Base-by-base conservation (phyloP, 768 basidiomycete genomes). In the Tremella yokohamensis region DNA sequence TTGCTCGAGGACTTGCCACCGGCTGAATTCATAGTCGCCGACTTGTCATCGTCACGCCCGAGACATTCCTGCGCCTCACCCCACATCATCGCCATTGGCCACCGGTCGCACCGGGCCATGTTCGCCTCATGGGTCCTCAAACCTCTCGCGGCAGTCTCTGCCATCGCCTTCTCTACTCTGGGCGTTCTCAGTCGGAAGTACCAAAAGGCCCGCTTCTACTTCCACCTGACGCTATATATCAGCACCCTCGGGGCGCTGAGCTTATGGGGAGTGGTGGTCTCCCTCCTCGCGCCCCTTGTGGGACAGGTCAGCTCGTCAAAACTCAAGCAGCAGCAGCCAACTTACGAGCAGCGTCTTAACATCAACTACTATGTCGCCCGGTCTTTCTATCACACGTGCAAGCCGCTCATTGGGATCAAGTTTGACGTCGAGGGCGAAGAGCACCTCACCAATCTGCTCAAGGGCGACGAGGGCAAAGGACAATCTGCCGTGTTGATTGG, bases 371-470 rank as follows among this genome's bases (percentile, higher is more conserved):
- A 87, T 62, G 86, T 93, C 42, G 94, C 92, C 7, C 80, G 88
- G 55, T 83, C 83, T 47, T 97, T 98, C 81, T 89, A 94, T 79
- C 67, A 73, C 47, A 57, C 88, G 55, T 84, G 84, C 49, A 81
- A 84, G 34, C 83, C 82, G 16, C 72, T 84, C 1, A 72, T 94
- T 45, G 87, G 84, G 64, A 77, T 93, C 61, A 75, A 78, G 47
- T 79, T 96, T 66, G 83, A 85, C 57, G 82, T 98, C 34, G 92
- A 98, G 73, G 92, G 91, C 11, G 84, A 84, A 71, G 90, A 98
- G 72, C 79, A 92, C 73, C 79, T 98, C 49, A 74, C 79, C 58
- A 81, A 63, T 16, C 59, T 75, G 18, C 48, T 63, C 37, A 70
- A 56, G 7, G 63, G 58, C 8, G 40, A 60, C 40, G 68, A 56